Conservation (phyloP, 345 rosid species). For the Hypericum androsaemum region DNA sequence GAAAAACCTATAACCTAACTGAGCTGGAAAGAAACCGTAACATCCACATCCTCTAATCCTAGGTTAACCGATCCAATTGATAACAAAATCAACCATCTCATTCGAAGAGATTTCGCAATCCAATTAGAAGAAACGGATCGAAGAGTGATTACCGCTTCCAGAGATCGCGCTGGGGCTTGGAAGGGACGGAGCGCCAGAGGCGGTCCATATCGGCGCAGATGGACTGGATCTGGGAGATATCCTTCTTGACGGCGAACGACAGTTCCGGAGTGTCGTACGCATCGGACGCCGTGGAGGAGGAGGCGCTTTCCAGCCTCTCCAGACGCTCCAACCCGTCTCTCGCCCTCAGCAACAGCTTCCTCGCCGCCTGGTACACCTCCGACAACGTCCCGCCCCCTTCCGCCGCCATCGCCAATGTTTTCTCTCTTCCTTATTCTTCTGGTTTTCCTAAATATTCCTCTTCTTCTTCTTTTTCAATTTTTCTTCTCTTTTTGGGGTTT, state of each 20-base stretch:
- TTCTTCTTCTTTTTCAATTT: no score
- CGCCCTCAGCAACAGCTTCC: constrained; percentile 48
- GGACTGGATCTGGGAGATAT: constrained; percentile 62
- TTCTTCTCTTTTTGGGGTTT: no score
- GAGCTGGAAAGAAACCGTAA: no score
- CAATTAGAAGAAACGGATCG: background rate
- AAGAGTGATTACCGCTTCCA: constrained; percentile 53
- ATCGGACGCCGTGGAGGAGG: constrained; percentile 22
- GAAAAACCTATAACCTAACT: no score
- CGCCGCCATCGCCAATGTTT: constrained; percentile 13
- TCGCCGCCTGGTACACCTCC: constrained; percentile 52
- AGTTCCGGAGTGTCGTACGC: constrained; percentile 72
- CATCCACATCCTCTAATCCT: no score
- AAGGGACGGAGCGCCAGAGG: constrained; percentile 70
- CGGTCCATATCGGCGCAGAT: constrained; percentile 72
- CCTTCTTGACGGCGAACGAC: constrained; percentile 53
- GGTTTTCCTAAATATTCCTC: no score
- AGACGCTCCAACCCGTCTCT: constrained; percentile 78
- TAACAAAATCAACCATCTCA: no score
- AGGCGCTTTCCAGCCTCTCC: constrained; percentile 62
- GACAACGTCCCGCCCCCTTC: constrained; percentile 57
- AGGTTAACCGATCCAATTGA: background rate
- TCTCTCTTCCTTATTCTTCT: no score
- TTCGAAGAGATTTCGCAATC: no score
- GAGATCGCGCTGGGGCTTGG: constrained; percentile 88